phyloP scores from a whole-genome alignment of 1,284 basidiomycete genomes.

The Sporisorium sorghi region DNA sequence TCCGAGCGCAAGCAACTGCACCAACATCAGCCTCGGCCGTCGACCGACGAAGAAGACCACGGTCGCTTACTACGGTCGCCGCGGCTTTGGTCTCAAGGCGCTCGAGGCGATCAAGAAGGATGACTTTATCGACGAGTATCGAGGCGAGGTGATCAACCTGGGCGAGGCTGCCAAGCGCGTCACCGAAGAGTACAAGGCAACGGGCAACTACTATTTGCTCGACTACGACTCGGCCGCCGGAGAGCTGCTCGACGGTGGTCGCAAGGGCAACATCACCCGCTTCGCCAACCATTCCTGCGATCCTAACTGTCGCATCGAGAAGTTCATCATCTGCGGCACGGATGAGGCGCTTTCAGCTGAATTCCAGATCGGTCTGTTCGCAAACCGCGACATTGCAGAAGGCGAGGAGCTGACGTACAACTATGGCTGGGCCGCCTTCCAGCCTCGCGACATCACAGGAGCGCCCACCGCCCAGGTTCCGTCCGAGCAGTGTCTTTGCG shows the following conservation, averaged over 20 bases:
- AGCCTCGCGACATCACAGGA: constrained; percentile 52
- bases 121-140: constrained; percentile 63
- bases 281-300: constrained; percentile 67
- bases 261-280: constrained; percentile 63
- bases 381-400: constrained; percentile 57
- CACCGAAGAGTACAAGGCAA: constrained; percentile 54
- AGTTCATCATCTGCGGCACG: constrained; percentile 63
- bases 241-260: constrained; percentile 63
- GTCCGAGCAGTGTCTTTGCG: constrained; percentile 53
- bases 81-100: constrained; percentile 62
- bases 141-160: constrained; percentile 64
- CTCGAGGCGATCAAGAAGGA: constrained; percentile 51
- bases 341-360: constrained; percentile 60
- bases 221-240: constrained; percentile 64
- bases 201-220: constrained; percentile 63
- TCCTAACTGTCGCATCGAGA: constrained; percentile 64
- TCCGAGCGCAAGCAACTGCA: constrained; percentile 60
- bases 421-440: constrained; percentile 64
- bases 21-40: constrained; percentile 60
- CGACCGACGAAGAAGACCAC: constrained; percentile 49
- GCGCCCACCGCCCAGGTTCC: constrained; percentile 31
- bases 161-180: constrained; percentile 56
- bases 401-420: constrained; percentile 67
- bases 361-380: constrained; percentile 65
- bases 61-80: constrained; percentile 54